Conservation (phyloP, 2,329 filamentous ascomycete species). For the Diaporthe vaccinii region DNA sequence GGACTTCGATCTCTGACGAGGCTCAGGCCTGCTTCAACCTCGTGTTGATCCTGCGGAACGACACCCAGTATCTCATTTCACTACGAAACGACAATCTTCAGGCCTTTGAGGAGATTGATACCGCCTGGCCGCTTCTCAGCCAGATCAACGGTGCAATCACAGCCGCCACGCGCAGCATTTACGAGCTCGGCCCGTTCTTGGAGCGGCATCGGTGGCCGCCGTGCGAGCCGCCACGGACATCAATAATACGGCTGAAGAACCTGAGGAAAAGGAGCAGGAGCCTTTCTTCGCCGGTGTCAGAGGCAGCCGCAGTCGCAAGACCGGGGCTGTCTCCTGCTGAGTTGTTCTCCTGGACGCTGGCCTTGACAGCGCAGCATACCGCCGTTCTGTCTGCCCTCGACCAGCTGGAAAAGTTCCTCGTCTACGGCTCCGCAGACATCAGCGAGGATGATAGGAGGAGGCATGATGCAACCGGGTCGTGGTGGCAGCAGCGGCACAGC, state of each 20-base stretch:
- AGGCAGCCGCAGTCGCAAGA: not conserved
- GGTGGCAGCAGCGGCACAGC: conserved; percentile 39
- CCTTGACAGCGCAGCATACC: conserved; percentile 37
- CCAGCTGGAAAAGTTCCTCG: conserved; percentile 34
- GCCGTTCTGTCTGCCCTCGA: conserved; percentile 35
- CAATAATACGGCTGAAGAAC: conserved; percentile 27
- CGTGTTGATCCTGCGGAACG: conserved; percentile 38
- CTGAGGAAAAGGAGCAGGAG: conserved; percentile 32
- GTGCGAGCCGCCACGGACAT: not conserved
- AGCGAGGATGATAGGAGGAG: conserved; percentile 36
- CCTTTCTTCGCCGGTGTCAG: not conserved
- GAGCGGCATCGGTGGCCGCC: conserved; percentile 37
- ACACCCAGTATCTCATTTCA: conserved; percentile 40
- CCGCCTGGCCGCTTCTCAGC: conserved; percentile 30
- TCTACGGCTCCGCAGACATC: conserved; percentile 33
- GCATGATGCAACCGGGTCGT: conserved; percentile 34
- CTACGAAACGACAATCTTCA: conserved; percentile 37
- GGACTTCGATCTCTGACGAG: conserved; percentile 36
- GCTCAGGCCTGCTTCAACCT: conserved; percentile 40
- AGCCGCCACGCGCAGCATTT: conserved; percentile 34
- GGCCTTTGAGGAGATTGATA: conserved; percentile 20
- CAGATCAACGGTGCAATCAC: conserved; percentile 39
- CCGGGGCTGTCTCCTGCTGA: conserved; percentile 25
- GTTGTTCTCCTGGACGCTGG: conserved; percentile 40
- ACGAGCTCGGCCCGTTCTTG: conserved; percentile 40